Evolutionary conservation across 2,329 filamentous ascomycete genomes (phyloP), one percentile per base, ranked within the genome.

Genomic region (Colletotrichum sp.): DNA sequence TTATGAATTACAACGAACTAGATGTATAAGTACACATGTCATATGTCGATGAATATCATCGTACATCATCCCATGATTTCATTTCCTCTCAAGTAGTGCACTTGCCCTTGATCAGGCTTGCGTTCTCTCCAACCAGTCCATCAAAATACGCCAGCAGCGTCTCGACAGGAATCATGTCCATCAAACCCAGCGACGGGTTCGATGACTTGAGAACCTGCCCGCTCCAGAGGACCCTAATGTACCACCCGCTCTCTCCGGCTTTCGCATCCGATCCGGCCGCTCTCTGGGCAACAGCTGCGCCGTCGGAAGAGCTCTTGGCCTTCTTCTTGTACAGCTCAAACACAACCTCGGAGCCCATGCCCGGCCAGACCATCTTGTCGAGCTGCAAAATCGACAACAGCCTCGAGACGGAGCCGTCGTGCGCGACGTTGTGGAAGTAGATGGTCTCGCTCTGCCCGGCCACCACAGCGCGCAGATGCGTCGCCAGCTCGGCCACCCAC

Each of bases 281-380:
- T 13, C 76, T 48, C 15, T 70, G 71, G 13, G 57, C 57, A 24
- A 43, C 57, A 2, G 72, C 32, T 13, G 70, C n/a, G 15, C 76
- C 48, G 13, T 67, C 73, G 16, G 67, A 34, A n/a, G 6, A 28
- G 26, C 28, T 68, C 30, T 80, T 78, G n/a, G 80, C 77, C 57
- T 82, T 82, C 79, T 86, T 87, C 79, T 83, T 86, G 80, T 92
- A 96, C 34, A 96, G 81, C 85, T 96, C 94, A 81, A 96, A 95
- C 0, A 96, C 90, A 1, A 96, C 88, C 84, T 96, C 94, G 12
- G 91, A 88, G 0, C 94, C 94, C 94, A 96, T 96, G 0, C 94
- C 94, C 0, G 94, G 94, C 94, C 94, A 96, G 2, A 95, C 92
- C 94, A 96, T 96, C 68, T 87, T 83, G 26, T 95, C 92, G 2